Conservation (phyloP, 495 filamentous ascomycete species). For the Annulohypoxylon moriforme region DNA sequence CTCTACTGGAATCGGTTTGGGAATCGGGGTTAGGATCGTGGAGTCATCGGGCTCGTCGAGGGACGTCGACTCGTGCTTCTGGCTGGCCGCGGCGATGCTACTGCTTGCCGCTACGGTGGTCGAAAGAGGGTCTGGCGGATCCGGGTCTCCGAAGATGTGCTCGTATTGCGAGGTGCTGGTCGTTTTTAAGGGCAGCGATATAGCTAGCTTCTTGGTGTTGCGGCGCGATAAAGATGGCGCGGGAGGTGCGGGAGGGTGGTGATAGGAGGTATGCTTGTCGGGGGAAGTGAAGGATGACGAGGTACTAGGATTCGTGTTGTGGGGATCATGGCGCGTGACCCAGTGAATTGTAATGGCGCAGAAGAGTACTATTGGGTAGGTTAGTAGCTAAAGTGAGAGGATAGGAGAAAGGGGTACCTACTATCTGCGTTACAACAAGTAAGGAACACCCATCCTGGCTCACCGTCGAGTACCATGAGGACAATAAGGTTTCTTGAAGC, state of each 20-base stretch:
- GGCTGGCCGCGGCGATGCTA: background rate
- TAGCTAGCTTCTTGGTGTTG: constrained; percentile 9
- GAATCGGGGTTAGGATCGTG: constrained; percentile 6
- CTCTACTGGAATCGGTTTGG: background rate
- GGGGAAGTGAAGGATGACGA: background rate
- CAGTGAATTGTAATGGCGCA: constrained; percentile 64
- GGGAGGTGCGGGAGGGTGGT: background rate
- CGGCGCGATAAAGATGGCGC: background rate
- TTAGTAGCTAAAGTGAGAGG: background rate
- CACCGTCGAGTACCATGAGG: constrained; percentile 61
- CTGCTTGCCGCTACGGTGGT: constrained; percentile 6
- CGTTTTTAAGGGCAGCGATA: constrained; percentile 32
- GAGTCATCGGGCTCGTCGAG: constrained; percentile 3
- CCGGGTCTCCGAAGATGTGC: constrained; percentile 32
- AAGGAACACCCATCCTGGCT: constrained; percentile 67
- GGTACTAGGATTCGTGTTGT: constrained; percentile 7
- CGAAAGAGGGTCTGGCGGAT: constrained; percentile 14
- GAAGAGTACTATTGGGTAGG: constrained; percentile 59
- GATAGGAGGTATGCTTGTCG: background rate
- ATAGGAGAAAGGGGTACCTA: constrained; percentile 37
- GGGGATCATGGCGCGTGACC: constrained; percentile 62
- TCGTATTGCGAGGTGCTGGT: constrained; percentile 42
- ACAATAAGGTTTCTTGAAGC: constrained; percentile 61
- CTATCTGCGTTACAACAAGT: constrained; percentile 68
- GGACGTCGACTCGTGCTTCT: background rate